A percentile compares a stretch with the other conserved stretches of the same genome.
These are phyloP conservation scores for Neospermospora avenae DNA, from an alignment of 2,329 filamentous ascomycete genomes.

Conservation along the genomic window DNA sequence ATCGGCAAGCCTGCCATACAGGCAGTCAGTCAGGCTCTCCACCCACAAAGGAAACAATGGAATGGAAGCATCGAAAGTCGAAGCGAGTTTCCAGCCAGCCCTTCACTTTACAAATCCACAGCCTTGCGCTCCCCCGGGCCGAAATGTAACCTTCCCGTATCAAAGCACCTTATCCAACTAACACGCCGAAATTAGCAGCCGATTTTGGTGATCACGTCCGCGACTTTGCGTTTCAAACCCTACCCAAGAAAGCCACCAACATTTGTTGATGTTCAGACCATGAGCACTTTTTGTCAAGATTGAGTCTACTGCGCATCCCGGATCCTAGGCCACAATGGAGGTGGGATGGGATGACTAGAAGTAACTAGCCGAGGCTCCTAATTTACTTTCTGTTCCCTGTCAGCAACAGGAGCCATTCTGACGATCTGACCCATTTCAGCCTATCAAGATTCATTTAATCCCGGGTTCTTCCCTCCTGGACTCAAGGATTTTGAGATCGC, in stretches of 20 bases:
- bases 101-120: constrained; percentile 8
- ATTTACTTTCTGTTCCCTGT: too few species aligned
- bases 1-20: not conserved
- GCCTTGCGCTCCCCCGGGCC: constrained; percentile 1
- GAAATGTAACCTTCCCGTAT: not conserved
- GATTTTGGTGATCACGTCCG: not conserved
- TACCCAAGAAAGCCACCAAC: not conserved
- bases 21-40: not conserved
- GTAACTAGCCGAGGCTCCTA: not conserved
- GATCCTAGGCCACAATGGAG: not conserved
- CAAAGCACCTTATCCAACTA: not conserved
- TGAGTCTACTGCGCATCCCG: not conserved
- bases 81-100: not conserved
- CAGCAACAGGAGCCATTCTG: too few species aligned
- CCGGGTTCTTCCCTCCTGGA: not conserved
- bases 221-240: constrained; percentile 8
- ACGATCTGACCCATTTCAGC: not conserved
- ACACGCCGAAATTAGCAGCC: constrained; percentile 11
- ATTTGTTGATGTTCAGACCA: not conserved
- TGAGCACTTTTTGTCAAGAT: not conserved
- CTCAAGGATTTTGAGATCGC: not conserved
- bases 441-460: constrained; percentile 1
- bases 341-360: not conserved
- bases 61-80: not conserved
- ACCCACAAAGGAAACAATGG: not conserved